A percentile compares a stretch with the other conserved stretches of the same genome.
These are phyloP conservation scores for Aspergillus sp. DNA, from an alignment of 2,329 filamentous ascomycete species.

Conservation along the genomic window DNA sequence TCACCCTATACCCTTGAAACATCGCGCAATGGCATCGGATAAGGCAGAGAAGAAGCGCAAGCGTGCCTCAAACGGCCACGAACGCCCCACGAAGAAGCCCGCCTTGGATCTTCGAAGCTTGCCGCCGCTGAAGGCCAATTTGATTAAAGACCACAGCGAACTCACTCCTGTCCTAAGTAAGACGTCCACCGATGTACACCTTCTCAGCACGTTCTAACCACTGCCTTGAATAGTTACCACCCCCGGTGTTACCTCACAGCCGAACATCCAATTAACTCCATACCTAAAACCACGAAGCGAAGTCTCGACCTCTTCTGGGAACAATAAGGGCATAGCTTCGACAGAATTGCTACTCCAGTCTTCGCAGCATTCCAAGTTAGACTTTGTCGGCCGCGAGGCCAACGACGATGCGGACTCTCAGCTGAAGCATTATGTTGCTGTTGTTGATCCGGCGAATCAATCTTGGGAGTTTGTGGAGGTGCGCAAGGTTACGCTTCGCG, in stretches of 20 bases:
- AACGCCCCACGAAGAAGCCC: slow-evolving; percentile 54
- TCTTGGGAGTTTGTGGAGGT: slow-evolving; percentile 60
- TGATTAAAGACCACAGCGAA: slow-evolving; percentile 53
- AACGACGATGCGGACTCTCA: slow-evolving; percentile 57
- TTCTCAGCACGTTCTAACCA: not conserved
- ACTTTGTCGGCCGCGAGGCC: slow-evolving; percentile 59
- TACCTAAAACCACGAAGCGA: slow-evolving; percentile 57
- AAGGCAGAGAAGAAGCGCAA: slow-evolving; percentile 57
- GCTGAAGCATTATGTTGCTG: slow-evolving; percentile 64
- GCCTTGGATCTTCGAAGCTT: slow-evolving; percentile 44
- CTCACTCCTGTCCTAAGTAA: slow-evolving; percentile 57
- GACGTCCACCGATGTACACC: slow-evolving; percentile 12
- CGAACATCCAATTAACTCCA: slow-evolving; percentile 40
- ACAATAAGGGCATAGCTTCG: slow-evolving; percentile 39
- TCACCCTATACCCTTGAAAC: not conserved
- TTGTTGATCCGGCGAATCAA: slow-evolving; percentile 60
- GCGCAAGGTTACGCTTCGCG: slow-evolving; percentile 60
- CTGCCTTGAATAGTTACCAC: slow-evolving; percentile 33
- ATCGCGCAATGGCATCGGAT: slow-evolving; percentile 36
- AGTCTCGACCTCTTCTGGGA: slow-evolving; percentile 33
- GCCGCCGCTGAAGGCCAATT: slow-evolving; percentile 49
- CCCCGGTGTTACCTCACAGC: slow-evolving; percentile 38
- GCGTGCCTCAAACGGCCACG: slow-evolving; percentile 49
- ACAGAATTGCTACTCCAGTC: slow-evolving; percentile 64
- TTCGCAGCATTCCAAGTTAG: slow-evolving; percentile 62